Conservation (phyloP, 2,329 filamentous ascomycete genomes). For the Torrubiellomyces zombiae region DNA sequence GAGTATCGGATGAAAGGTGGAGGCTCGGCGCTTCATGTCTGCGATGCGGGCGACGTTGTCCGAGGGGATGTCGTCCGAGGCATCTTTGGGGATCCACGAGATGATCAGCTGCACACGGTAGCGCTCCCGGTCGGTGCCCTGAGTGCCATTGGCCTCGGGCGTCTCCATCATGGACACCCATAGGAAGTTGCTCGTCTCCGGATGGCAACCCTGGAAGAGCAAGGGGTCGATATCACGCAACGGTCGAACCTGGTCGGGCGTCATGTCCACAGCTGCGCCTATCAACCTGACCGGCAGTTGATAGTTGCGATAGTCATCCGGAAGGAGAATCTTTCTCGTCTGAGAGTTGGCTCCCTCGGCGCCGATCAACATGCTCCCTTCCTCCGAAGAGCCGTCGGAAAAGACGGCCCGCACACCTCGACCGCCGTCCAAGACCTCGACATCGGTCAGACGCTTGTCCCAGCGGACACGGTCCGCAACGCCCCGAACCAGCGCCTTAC, state of each 20-base stretch:
- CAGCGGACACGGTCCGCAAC: slow-evolving; percentile 14
- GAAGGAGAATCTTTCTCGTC: slow-evolving; percentile 17
- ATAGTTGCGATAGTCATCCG: slow-evolving; percentile 14
- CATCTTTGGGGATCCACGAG: slow-evolving; percentile 24
- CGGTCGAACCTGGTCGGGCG: slow-evolving; percentile 18
- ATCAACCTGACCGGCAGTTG: slow-evolving; percentile 20
- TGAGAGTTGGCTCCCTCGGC: slow-evolving; percentile 22
- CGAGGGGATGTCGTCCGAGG: slow-evolving; percentile 17
- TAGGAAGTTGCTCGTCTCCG: slow-evolving; percentile 29
- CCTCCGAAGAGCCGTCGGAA: slow-evolving; percentile 14
- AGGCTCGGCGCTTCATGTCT: slow-evolving; percentile 22
- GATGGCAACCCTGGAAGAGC: slow-evolving; percentile 37
- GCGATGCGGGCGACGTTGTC: slow-evolving; percentile 15
- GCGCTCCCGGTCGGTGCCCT: slow-evolving; percentile 12
- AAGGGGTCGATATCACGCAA: slow-evolving; percentile 33
- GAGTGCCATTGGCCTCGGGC: slow-evolving; percentile 18
- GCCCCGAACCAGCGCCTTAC: slow-evolving; percentile 12
- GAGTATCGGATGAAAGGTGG: slow-evolving; percentile 20
- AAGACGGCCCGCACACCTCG: slow-evolving; percentile 13
- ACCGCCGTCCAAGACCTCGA: slow-evolving; percentile 8
- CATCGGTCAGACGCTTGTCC: slow-evolving; percentile 14
- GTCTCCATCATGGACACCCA: slow-evolving; percentile 31
- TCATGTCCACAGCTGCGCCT: slow-evolving; percentile 20
- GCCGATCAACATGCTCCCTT: slow-evolving; percentile 21
- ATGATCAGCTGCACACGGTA: slow-evolving; percentile 28